phyloP scores from a whole-genome alignment of 306 rosid species.

The Cicer arietinum region DNA sequence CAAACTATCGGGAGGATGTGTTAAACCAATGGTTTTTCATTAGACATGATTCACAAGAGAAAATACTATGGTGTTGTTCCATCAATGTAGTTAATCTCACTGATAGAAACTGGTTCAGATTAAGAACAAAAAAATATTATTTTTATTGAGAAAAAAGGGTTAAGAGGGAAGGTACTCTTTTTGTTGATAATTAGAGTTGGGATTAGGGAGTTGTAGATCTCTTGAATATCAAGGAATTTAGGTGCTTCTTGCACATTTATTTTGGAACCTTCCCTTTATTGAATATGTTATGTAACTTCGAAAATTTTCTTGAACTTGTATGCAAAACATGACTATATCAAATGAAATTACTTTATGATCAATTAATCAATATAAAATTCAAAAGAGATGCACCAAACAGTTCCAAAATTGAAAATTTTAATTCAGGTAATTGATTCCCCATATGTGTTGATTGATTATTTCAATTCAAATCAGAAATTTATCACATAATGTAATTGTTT shows the following conservation, averaged over 20 bases:
- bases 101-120: background rate
- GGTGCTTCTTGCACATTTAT: too few species aligned
- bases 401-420: too few species aligned
- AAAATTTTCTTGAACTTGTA: too few species aligned
- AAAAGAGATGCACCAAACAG: too few species aligned
- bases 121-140: background rate
- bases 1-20: background rate
- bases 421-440: too few species aligned
- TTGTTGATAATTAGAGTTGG: constrained; percentile 2
- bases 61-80: background rate
- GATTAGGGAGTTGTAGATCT: background rate
- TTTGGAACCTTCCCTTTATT: too few species aligned
- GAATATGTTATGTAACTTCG: too few species aligned
- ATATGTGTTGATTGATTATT: background rate
- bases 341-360: background rate
- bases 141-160: background rate
- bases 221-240: background rate
- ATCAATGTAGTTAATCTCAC: background rate
- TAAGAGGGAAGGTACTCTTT: background rate
- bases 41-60: background rate
- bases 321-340: too few species aligned
- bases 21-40: background rate
- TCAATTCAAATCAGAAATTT: too few species aligned
- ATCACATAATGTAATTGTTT: background rate
- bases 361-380: too few species aligned